Base-by-base conservation (phyloP, 2,329 filamentous ascomycete species). In the Penicillium sp. region DNA sequence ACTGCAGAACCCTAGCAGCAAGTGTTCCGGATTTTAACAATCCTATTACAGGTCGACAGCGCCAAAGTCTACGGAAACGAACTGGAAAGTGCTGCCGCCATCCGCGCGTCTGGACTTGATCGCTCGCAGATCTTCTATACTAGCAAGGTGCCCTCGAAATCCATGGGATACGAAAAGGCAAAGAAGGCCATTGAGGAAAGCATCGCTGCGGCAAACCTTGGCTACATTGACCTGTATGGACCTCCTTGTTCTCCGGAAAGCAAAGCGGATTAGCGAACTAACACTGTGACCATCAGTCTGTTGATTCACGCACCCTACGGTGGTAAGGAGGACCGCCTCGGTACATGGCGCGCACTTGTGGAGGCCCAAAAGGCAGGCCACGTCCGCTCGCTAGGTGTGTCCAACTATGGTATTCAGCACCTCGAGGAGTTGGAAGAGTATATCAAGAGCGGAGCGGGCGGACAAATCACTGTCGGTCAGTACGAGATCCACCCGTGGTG, bases 401-500 rank as follows among this genome's bases (percentile, higher is more conserved):
- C 75, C 23, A 77, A 77, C 63, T 77, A 70, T 53, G 68, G 68
- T 13, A 67, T 77, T n/a, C 68, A 72, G 58, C 74, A 77, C 38
- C 70, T 77, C 2, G 68, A 77, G 19, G 75, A 77, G 57, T 59
- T 77, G 39, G 74, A 77, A 53, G 70, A 67, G 49, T 77, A 77
- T 57, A 77, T 74, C 57, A 69, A 72, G 60, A 66, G 64, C 29
- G 70, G 71, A 10, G 69, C 64, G 44, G 84, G 83, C 4, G 90
- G 90, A 25, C 79, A 90, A 41, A 83, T 96, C 68, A 89, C 87
- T 60, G 89, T 96, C 38, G 92, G 91, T 41, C 93, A 96, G 76
- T 91, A 89, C 75, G 93, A 97, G 76, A 78, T 97, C 12, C 93
- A 97, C 75, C 93, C 93, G 0, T 97, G 91, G 92, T 85, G 92